Percentiles rank a stretch among this genome's conserved stretches.
Evolutionary conservation across 768 basidiomycete genomes (phyloP).

Genomic region (Lentinula lateritia): DNA sequence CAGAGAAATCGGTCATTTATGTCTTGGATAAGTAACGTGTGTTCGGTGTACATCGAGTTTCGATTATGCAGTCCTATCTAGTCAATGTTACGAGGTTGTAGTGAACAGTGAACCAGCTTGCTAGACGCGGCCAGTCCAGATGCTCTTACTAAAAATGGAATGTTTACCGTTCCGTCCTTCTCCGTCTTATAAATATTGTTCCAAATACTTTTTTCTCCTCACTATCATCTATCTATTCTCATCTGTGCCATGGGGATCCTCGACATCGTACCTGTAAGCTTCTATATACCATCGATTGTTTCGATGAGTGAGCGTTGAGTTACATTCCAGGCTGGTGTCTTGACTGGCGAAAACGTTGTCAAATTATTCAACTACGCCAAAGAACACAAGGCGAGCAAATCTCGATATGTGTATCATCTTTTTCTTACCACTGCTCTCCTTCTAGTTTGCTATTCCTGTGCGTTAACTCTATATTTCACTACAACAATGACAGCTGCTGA

Average conservation of each 20-base stretch:
- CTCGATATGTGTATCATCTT: conserved; percentile 6
- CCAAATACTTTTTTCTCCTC: background rate
- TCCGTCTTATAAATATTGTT: background rate
- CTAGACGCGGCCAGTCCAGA: no score
- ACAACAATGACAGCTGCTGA: background rate
- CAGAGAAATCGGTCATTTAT: no score
- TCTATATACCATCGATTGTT: background rate
- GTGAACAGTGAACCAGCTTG: no score
- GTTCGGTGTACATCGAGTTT: no score
- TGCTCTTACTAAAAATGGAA: no score
- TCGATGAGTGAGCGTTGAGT: background rate
- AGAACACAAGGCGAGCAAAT: conserved; percentile 62
- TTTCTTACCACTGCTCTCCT: conserved; percentile 7
- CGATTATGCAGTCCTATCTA: no score
- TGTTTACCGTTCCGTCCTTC: background rate
- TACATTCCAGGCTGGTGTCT: conserved; percentile 71
- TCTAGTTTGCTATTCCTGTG: conserved; percentile 80
- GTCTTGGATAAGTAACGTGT: no score
- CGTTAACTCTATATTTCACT: conserved; percentile 21
- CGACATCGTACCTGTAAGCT: conserved; percentile 76
- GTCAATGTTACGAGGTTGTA: no score
- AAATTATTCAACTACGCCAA: conserved; percentile 95
- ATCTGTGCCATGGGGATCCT: conserved; percentile 62
- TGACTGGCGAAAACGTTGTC: conserved; percentile 92
- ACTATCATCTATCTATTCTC: background rate